Base-by-base conservation (phyloP, 1,139 yeast species). In the Geotrichum bryndzae region DNA sequence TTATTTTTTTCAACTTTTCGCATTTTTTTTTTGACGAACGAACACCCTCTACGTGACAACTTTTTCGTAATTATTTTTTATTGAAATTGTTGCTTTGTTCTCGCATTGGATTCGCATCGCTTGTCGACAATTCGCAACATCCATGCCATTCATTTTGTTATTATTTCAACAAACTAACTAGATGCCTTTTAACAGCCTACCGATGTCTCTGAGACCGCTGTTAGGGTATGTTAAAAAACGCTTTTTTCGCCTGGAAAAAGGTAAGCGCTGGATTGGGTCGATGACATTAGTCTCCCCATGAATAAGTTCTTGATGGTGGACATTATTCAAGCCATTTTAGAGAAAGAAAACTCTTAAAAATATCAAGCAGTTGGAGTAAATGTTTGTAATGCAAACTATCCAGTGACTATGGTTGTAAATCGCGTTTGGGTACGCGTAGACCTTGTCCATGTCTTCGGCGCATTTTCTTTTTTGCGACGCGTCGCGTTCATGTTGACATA, bases 171-270 rank as follows among this genome's bases (percentile, higher is more conserved):
- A 45, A 59, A 65, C 68, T 67, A 67, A 68, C 69, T 63, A 57
- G 53, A 59, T 64, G 63, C 63, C 60, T 23, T 29, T 41, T 41
- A 56, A 54, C 66, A 72, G 75, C 76, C 76, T 56, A 62, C 67
- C 61, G 76, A 73, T 67, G 74, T 73, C 57, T 68, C 74, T 63
- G 75, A 73, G 63, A 58, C 64, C 50, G 71, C 74, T 62, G 73
- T 73, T 46, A 71, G 69, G 73, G 76, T 73, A 72, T 68, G 75
- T 72, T 66, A 58, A 27, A 35, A 29, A 41, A 23, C 53, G 6
- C 33, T 52, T 50, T 29, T 53, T 35, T 38, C 33, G 13, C 18
- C 22, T 5, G 11, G 51, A 54, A 48, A 51, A 58, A 27, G 61
- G 54, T 41, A 41, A 41, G 48, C 61, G 53, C 58, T 53, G 61